Base-by-base conservation (phyloP, 2,329 filamentous ascomycete species). In the Xylariaceae sp. region DNA sequence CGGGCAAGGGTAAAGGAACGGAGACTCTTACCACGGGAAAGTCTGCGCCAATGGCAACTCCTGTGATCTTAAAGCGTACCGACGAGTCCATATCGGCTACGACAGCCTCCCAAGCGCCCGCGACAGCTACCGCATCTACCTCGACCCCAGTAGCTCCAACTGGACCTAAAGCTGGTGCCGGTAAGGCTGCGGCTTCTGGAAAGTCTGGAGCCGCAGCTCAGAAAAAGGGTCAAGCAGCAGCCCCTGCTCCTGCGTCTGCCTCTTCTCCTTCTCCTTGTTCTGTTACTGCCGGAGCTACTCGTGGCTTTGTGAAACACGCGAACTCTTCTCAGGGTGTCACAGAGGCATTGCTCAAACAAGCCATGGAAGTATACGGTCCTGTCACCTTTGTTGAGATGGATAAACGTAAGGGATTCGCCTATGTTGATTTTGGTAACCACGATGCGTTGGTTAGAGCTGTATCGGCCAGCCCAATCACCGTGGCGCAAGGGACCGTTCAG, bases 291-390 rank as follows among this genome's bases (percentile, higher is more conserved):
- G 80, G 82, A 8, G 81, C 81, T 6, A 84, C 82, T 13, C 87
- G 89, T 53, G 88, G 86, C 17, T 92, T 92, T 69, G 78, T 92
- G 61, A 92, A 92, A 73, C 88, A 92, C 67, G 88, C 88, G 55
- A 96, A 95, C 71, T 85, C 90, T 9, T 94, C 92, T 0, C 93
- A 97, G 71, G 93, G 93, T 11, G 89, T 97, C 51, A 97, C 91
- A 0, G 93, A 97, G 70, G 77, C 87, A 0, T 75, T 92, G 0
- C 83, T 97, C 1, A 86, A 88, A 67, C 82, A 88, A 65, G 86
- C 89, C 0, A 85, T 97, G 71, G 81, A 86, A 50, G 74, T 77
- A 0, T 96, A 91, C 67, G 93, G 93, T 1, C 73, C 82, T 1
- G 83, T 97, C 51, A 84, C 84, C 0, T 88, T 85, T 65, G 90